Evolutionary conservation across 768 basidiomycete genomes (phyloP).

Genomic region (Phylloporus sp.): DNA sequence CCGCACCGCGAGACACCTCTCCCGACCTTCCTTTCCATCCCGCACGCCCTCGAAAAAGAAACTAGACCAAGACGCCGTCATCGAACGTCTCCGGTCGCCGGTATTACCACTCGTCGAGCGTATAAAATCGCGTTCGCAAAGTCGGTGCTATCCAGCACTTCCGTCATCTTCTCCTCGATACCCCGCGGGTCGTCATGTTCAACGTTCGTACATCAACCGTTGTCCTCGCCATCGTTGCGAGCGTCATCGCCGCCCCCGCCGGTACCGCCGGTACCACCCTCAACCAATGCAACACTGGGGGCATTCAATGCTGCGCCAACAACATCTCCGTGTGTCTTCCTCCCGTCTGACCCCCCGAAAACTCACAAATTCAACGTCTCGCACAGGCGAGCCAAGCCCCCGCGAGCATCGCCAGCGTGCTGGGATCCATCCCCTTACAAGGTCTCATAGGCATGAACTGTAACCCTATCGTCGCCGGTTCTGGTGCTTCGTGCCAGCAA

Average conservation of each 20-base stretch:
- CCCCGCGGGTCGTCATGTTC: slow-evolving; percentile 14
- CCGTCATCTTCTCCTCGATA: background rate
- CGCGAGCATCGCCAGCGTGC: rapidly evolving
- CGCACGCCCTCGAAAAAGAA: slow-evolving; percentile 7
- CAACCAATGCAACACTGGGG: slow-evolving; percentile 10
- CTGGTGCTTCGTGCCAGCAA: background rate
- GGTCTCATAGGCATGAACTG: background rate
- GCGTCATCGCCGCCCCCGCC: slow-evolving; percentile 2
- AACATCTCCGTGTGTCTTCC: background rate
- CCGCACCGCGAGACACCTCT: too few relatives aligned
- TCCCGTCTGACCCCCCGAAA: background rate
- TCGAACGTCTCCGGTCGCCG: background rate
- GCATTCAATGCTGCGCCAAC: slow-evolving; percentile 8
- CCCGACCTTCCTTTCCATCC: slow-evolving; percentile 4
- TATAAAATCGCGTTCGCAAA: slow-evolving; percentile 11
- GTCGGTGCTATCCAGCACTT: background rate
- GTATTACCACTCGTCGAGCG: slow-evolving; percentile 1
- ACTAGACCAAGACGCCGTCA: slow-evolving; percentile 15
- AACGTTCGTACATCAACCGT: slow-evolving; percentile 4
- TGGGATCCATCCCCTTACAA: background rate
- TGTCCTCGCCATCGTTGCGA: slow-evolving; percentile 11
- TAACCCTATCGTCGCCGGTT: background rate
- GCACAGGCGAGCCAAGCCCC: background rate
- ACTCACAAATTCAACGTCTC: too few relatives aligned
- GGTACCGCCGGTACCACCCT: background rate